Base-by-base conservation (phyloP, 106 monocot species). In the Apostasia shenzhenica region DNA sequence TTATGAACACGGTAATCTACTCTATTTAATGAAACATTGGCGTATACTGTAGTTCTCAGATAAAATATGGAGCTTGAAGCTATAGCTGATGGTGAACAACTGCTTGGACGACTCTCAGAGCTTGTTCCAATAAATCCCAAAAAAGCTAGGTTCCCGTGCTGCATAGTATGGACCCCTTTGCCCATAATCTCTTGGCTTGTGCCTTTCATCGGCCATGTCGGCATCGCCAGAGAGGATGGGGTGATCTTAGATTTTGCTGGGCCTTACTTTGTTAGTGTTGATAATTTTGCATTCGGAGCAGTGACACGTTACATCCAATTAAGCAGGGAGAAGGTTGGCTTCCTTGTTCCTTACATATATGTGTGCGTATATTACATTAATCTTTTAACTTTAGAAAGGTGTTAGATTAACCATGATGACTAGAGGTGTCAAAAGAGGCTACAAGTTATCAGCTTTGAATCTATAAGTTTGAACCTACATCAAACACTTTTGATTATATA, bases 211-310 rank as follows among this genome's bases (percentile, higher is more conserved):
- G 95, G 95, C 10, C 95, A 97, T 75, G 66, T 92, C 11, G 92
- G 95, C 46, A 97, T 92, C 14, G 86, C 89, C 74, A 89, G 95
- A 79, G 95, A 97, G 61, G 95, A 97, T 81, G 95, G 95, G 41
- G 86, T 92, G 38, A 97, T 97, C 70, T 69, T 97, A 74, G 95
- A 97, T 67, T 97, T 97, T 69, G 89, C 92, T 2, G 92, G 89
- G 8, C 95, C 95, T 14, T 77, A 97, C 62, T 97, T 92, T 73
- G 86, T 97, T 2, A 89, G 84, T 40, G 95, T 97, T 41, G 92
- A 92, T 57, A 54, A 97, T 73, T 97, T 97, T 43, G 68, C 92
- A 14, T 97, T 92, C 79, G 95, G 95, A 69, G 82, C 86, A 37
- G 80, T 77, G 26, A 58, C 88, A n/a, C 92, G 92, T 2, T 97